Percentiles rank a stretch among this genome's conserved stretches.
Conservation (phyloP, 495 filamentous ascomycete genomes). For the Symbiotaphrina buchneri region DNA sequence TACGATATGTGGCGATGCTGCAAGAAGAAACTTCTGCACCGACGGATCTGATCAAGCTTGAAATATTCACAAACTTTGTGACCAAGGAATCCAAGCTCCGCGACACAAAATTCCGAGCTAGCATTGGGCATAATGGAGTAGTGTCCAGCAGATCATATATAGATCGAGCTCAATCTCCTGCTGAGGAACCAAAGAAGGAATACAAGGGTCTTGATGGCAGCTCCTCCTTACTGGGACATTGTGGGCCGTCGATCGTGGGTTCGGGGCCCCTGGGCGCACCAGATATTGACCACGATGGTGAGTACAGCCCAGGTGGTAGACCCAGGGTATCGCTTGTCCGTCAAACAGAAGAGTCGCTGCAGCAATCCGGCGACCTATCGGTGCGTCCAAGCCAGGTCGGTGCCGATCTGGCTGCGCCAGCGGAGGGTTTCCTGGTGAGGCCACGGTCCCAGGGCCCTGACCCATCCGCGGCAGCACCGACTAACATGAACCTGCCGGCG, state of each 20-base stretch:
- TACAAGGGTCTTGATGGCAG: too few relatives aligned
- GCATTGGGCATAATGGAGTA: neutral
- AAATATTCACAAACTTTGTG: slow-evolving; percentile 11
- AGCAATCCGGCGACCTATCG: neutral
- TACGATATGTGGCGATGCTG: slow-evolving; percentile 10
- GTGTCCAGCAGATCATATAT: neutral
- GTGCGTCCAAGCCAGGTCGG: neutral
- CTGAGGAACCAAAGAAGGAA: neutral
- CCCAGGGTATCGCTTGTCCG: slow-evolving; percentile 1
- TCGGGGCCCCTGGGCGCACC: neutral
- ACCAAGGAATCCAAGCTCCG: slow-evolving; percentile 6
- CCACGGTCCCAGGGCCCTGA: neutral
- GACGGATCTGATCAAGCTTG: slow-evolving; percentile 9
- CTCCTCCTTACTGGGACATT: neutral
- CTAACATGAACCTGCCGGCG: neutral
- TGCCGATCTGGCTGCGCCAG: neutral
- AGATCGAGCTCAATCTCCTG: neutral
- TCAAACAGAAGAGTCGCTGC: neutral
- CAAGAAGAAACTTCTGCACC: slow-evolving; percentile 8
- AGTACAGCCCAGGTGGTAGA: slow-evolving; percentile 5
- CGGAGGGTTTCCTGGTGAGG: neutral
- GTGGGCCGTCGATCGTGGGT: neutral
- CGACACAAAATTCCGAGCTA: neutral
- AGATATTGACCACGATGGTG: slow-evolving; percentile 1
- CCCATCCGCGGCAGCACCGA: neutral